These are phyloP conservation scores for Nicotiana otophora DNA, from an alignment of 257 asterid genomes.

Conservation along the genomic window DNA sequence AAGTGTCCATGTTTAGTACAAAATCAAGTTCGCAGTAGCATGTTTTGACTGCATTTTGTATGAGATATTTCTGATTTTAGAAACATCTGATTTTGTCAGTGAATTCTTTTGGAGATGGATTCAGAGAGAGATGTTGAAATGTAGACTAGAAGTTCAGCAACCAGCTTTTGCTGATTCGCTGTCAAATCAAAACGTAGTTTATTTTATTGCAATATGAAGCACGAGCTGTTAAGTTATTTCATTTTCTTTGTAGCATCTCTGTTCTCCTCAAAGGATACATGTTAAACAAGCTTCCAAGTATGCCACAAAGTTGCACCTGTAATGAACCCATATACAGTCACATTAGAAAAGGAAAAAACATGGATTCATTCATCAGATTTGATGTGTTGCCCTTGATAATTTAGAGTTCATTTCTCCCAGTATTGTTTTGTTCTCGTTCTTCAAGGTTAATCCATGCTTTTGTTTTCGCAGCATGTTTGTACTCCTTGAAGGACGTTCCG, in stretches of 20 bases:
- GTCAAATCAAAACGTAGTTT: neutral
- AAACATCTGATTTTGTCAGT: neutral
- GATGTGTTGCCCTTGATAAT: neutral
- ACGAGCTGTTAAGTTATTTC: neutral
- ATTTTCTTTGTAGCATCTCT: neutral
- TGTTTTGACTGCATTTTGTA: neutral
- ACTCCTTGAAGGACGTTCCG: constrained; percentile 84
- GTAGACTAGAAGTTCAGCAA: neutral
- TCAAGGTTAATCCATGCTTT: constrained; percentile 6
- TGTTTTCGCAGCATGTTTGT: constrained; percentile 80
- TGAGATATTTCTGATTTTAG: neutral
- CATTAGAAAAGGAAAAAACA: neutral
- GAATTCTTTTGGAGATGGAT: neutral
- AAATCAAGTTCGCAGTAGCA: neutral
- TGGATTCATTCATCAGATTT: constrained; percentile 7
- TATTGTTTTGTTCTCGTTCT: neutral
- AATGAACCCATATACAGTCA: neutral
- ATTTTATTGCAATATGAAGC: constrained; percentile 3
- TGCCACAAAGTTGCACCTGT: neutral
- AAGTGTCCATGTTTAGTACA: neutral
- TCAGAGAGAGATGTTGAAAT: neutral
- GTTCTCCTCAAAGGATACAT: constrained; percentile 3
- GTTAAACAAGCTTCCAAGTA: neutral
- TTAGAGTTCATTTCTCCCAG: neutral
- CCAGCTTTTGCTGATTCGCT: neutral